A percentile compares a stretch with the other conserved stretches of the same genome.
These are phyloP conservation scores for Saururus chinensis DNA, from an alignment of 164 flowering plant genomes.

Conservation along the genomic window DNA sequence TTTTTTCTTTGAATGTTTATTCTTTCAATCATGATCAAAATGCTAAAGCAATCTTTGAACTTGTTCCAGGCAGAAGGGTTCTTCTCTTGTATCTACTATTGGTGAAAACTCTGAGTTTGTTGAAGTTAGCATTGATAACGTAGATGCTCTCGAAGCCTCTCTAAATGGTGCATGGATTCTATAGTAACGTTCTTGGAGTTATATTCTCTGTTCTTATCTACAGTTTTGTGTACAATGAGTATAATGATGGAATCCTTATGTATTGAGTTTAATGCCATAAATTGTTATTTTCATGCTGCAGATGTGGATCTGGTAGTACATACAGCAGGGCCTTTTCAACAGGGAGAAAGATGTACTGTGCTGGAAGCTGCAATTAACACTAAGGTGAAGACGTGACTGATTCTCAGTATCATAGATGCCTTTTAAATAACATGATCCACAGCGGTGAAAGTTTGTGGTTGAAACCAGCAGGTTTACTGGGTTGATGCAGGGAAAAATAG, in stretches of 20 bases:
- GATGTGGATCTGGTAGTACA: constrained; percentile 94
- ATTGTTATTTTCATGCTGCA: constrained; percentile 10
- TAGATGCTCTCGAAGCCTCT: constrained; percentile 41
- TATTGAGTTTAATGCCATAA: neutral
- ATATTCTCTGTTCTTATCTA: neutral
- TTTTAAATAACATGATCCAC: too few species aligned
- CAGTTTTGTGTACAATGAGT: too few species aligned
- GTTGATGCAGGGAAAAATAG: too few species aligned
- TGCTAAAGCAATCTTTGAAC: neutral
- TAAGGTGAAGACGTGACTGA: constrained; percentile 46
- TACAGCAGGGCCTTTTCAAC: constrained; percentile 94
- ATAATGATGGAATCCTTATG: neutral
- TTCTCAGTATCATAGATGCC: neutral
- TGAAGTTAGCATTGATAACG: constrained; percentile 51
- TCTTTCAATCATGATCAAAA: too few species aligned
- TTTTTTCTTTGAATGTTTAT: too few species aligned
- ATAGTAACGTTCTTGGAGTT: constrained; percentile 2
- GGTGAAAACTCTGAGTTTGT: constrained; percentile 61
- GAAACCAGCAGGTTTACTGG: too few species aligned
- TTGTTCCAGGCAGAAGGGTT: constrained; percentile 66
- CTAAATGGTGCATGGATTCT: constrained; percentile 36
- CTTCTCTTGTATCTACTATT: constrained; percentile 47
- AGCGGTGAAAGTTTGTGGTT: too few species aligned
- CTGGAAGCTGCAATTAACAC: constrained; percentile 90
- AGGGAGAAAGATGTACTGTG: constrained; percentile 65